Evolutionary conservation across 2,329 filamentous ascomycete species (phyloP), one percentile per base, ranked within the genome.

Genomic region (Fusarium falciforme): DNA sequence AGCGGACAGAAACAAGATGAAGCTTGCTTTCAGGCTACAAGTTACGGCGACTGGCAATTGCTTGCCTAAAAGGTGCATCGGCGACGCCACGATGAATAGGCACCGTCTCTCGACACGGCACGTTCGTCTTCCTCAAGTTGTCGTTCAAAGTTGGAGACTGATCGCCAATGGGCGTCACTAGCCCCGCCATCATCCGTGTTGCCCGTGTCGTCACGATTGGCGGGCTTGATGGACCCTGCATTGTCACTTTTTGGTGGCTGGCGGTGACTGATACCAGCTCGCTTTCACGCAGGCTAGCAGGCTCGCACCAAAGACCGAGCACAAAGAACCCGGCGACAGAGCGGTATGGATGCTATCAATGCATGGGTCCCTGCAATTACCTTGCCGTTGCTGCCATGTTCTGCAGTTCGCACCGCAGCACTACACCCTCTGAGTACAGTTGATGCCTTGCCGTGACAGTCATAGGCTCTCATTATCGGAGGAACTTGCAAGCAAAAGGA

Each of bases 381-480:
- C 54, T 59, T 66, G 54, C 25, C 36, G 20, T 49, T 29, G 44
- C 29, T 31, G 36, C 36, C 44, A 61, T 36, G 29, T 47, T 49
- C 61, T 72, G 67, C 71, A 73, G 60, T 62, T 68, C 67, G 73
- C 66, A 74, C 59, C 63, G 55, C 71, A 74, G 58, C 12, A 54
- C 57, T 52, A 73, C 67, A 62, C 72, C 58, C 44, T 61, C 67
- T 61, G 54, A 25, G 68, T 33, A 55, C 58, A 44, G 40, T 69
- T 69, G 64, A 66, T 66, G 55, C 47, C 66, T 74, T 61, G 69
- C 72, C 72, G 72, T 61, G 36, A 74, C 61, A 74, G 69, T 74
- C 72, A 74, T 58, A 33, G 29, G 42, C 61, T 36, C 42, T 66
- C 59, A 55, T 67, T n/a, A 58, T 61, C 62, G 44, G 62, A 61